Evolutionary conservation across 2,329 filamentous ascomycete genomes (phyloP).

Genomic region (Xylariaceae sp.): DNA sequence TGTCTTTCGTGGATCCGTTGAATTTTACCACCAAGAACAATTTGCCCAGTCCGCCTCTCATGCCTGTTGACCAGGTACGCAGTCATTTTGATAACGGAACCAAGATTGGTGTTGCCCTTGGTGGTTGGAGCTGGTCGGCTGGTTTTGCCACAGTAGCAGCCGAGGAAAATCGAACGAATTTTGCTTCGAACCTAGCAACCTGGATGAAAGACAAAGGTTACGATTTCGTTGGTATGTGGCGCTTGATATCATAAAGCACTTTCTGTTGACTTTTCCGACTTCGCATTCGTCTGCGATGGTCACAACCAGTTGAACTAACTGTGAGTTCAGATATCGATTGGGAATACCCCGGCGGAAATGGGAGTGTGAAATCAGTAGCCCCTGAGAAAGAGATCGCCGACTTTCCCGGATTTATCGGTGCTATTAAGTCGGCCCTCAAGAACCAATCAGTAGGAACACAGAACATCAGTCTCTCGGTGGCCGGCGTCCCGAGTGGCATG

Average conservation of each 20-base stretch:
- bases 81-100: constrained; percentile 5
- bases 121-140: constrained; percentile 9
- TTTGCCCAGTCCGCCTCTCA: not conserved
- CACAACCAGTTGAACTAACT: not conserved
- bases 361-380: not conserved
- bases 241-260: not conserved
- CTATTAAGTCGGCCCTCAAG: constrained; percentile 4
- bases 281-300: not conserved
- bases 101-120: constrained; percentile 13
- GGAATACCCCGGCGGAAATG: constrained; percentile 17
- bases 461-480: constrained; percentile 10
- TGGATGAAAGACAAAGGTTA: constrained; percentile 10
- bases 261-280: not conserved
- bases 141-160: constrained; percentile 9
- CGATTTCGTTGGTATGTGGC: constrained; percentile 15
- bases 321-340: constrained; percentile 12
- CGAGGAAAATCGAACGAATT: not conserved
- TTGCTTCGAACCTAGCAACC: constrained; percentile 7
- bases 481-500: constrained; percentile 8
- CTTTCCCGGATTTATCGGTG: constrained; percentile 5
- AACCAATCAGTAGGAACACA: not conserved
- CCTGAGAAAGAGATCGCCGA: constrained; percentile 8
- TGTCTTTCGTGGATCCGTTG: constrained; percentile 11
- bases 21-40: not conserved
- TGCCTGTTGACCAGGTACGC: constrained; percentile 3